A percentile compares a stretch with the other conserved stretches of the same genome.
Conservation (phyloP, 257 asterid genomes). For the Gardenia jasminoides region DNA sequence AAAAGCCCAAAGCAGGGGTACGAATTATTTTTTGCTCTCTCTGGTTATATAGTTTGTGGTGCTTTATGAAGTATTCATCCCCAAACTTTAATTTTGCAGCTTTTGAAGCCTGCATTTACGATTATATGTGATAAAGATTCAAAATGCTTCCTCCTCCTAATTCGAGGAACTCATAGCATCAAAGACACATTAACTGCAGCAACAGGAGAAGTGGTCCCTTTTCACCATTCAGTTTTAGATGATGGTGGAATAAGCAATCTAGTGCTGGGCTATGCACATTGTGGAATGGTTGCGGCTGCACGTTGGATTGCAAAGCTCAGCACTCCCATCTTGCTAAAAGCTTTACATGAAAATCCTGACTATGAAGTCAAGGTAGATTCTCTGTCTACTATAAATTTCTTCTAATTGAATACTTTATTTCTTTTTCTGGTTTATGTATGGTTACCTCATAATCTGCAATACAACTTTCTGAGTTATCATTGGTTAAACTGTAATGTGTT, state of each 20-base stretch:
- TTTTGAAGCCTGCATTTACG: conserved; percentile 83
- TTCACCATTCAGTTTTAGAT: conserved; percentile 78
- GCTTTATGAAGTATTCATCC: not conserved
- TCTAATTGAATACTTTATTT: not conserved
- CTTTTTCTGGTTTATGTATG: not conserved
- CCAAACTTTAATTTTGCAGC: conserved; percentile 41
- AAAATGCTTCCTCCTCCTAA: conserved; percentile 75
- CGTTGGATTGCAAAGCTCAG: conserved; percentile 84
- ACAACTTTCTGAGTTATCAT: not conserved
- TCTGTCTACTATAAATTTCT: not conserved
- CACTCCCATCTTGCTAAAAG: conserved; percentile 65
- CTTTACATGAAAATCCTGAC: conserved; percentile 62
- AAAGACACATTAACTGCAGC: conserved; percentile 85
- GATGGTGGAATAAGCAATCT: conserved; percentile 77
- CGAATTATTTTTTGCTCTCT: not conserved
- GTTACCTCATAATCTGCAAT: not conserved
- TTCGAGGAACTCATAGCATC: conserved; percentile 87
- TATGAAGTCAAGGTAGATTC: conserved; percentile 61
- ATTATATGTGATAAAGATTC: conserved; percentile 59
- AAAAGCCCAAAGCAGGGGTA: conserved; percentile 89
- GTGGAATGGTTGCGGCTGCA: conserved; percentile 97
- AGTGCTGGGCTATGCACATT: conserved; percentile 80
- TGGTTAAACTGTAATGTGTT: not conserved
- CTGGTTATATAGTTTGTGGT: not conserved
- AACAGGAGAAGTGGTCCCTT: conserved; percentile 88